Conservation (phyloP, 805 yeast species). For the Ogataea angusta region DNA sequence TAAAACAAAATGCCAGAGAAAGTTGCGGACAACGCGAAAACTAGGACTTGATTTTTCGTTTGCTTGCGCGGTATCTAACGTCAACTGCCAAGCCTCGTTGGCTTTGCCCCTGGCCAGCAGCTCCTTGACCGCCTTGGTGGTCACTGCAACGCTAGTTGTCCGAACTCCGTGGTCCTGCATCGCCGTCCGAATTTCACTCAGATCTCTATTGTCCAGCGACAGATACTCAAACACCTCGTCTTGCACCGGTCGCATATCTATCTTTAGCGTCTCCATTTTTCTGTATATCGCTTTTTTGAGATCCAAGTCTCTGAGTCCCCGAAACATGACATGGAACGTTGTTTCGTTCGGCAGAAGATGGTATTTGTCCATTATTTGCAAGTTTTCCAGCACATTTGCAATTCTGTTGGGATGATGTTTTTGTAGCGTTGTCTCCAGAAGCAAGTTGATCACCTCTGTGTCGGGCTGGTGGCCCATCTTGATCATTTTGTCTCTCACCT, state of each 20-base stretch:
- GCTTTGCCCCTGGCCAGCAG: background rate
- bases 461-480: slow-evolving; percentile 9
- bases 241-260: slow-evolving; percentile 4
- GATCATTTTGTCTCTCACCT: slow-evolving; percentile 14
- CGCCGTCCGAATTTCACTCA: background rate
- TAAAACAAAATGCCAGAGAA: slow-evolving; percentile 12
- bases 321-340: slow-evolving; percentile 11
- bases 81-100: slow-evolving; percentile 15
- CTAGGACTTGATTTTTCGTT: slow-evolving; percentile 7
- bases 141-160: background rate
- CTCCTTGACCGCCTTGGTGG: slow-evolving; percentile 1
- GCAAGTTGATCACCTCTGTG: slow-evolving; percentile 12
- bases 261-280: slow-evolving; percentile 2
- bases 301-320: slow-evolving; percentile 10
- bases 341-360: slow-evolving; percentile 9
- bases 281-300: slow-evolving; percentile 5
- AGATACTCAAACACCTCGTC: slow-evolving; percentile 3
- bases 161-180: background rate
- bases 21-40: slow-evolving; percentile 9
- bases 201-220: background rate
- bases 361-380: slow-evolving; percentile 4
- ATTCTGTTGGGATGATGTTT: slow-evolving; percentile 13
- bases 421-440: slow-evolving; percentile 8
- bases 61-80: background rate
- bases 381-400: slow-evolving; percentile 9